Base-by-base conservation (phyloP, 2,329 filamentous ascomycete species). In the Cladosporium sp. region DNA sequence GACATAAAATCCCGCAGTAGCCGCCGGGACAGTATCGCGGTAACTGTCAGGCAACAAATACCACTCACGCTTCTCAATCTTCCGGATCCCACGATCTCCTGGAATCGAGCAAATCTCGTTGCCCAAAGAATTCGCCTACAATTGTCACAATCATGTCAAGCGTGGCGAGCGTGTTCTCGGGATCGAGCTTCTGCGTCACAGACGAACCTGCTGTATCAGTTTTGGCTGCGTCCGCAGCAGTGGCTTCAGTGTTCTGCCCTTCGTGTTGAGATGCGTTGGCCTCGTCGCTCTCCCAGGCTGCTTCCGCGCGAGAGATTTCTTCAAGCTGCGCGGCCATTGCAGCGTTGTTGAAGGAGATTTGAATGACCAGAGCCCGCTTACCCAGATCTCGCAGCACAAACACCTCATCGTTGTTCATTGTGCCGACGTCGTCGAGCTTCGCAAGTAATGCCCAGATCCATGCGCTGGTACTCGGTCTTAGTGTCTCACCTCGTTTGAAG, bases 131-230 rank as follows among this genome's bases (percentile, higher is more conserved):
- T 79, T 97, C 93, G 72, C 92, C 93, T 58, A 91, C 89, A 41
- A 97, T 85, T 0, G 92, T 95, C 71, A 97, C 82, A 63, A 97
- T 92, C 92, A 96, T 96, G 79, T 96, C 93, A 38, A 97, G 83
- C 49, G 92, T 93, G n/a, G 88, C 90, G 7, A 72, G 68, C 5
- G 74, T 76, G 57, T 74, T 72, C 71, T 70, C 71, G 8, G 69
- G 68, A 18, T 76, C 73, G 34, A 47, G 51, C 51, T 24, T 71
- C 73, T 8, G 70, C 70, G 11, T 77, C 71, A 24, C 75, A 38
- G 60, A 32, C 47, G 51, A 57, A 47, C 28, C 61, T 64, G 61
- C 61, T 32, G 51, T 64, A 55, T 64, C 61, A 64, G 61, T 64
- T 52, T 64, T 57, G 51, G 18, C 36, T 21, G 51, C 24, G 14